Evolutionary conservation across 148 eudicot species (phyloP), one percentile per base, ranked within the genome.

Genomic region (Fagopyrum tataricum): DNA sequence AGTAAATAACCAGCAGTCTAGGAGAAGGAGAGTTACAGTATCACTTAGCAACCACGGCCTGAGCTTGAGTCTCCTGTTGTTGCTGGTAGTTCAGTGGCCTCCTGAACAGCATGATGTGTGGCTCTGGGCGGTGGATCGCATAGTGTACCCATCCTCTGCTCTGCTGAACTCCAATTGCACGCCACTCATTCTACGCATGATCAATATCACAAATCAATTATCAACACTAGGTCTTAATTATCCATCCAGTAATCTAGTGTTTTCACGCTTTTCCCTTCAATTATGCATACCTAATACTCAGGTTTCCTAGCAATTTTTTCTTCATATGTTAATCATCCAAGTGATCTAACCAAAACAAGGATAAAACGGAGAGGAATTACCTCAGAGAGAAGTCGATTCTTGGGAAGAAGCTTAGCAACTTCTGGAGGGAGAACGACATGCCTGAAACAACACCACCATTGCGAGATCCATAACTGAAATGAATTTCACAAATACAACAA

Each of bases 101-200:
- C 87, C 88, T 83, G 75, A 87, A 87, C 39, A 87, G 87, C 91
- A 87, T 87, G 75, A 87, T 87, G 68, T 87, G 91, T 61, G 91
- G 91, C 84, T 87, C 91, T 14, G 91, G 91, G 48, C 91, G 85
- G 73, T 87, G 91, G 55, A 87, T 77, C 18, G 91, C 87, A 47
- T 87, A 87, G 73, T 87, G 91, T 15, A 83, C 87, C 91, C 91
- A 87, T 39, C 91, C 91, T 46, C 91, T 82, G 76, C 91, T 87
- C 79, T 87, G 91, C 80, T 70, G 72, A 18, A 70, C 72, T 46
- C 72, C 72, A 44, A 70, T 70, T 10, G 72, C 72, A 3, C 72
- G 48, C 72, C 72, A 70, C 18, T 70, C 72, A 9, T 70, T 46
- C 72, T 70, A 44, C 46, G 40, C 4, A 23, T 13, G 7, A 6